phyloP scores from a whole-genome alignment of 2,329 filamentous ascomycete species.

The Mollisia scopiformis region DNA sequence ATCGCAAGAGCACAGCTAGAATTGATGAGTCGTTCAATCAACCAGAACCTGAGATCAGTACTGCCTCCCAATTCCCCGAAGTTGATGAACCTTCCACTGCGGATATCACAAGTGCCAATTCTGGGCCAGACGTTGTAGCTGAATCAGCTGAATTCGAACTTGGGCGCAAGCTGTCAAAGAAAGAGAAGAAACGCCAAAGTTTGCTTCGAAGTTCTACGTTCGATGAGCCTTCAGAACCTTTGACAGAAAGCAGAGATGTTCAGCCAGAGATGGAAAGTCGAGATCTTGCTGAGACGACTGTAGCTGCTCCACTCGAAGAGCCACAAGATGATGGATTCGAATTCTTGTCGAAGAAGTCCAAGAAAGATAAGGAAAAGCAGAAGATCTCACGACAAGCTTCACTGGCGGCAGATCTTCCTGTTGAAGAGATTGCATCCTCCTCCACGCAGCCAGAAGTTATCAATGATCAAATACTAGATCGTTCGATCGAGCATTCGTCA shows the following conservation, averaged over 20 bases:
- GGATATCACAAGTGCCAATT: slow-evolving; percentile 2
- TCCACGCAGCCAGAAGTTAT: not conserved
- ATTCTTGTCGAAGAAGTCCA: slow-evolving; percentile 29
- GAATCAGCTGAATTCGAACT: slow-evolving; percentile 4
- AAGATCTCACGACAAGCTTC: slow-evolving; percentile 10
- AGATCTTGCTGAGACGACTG: not conserved
- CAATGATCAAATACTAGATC: not conserved
- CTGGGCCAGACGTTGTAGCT: not conserved
- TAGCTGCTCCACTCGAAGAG: not conserved
- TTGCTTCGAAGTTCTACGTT: slow-evolving; percentile 12
- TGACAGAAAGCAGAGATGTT: not conserved
- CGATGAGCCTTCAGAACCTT: slow-evolving; percentile 12
- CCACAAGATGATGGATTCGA: slow-evolving; percentile 21
- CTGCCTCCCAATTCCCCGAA: not conserved
- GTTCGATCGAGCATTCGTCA: not conserved
- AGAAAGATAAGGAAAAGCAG: slow-evolving; percentile 46
- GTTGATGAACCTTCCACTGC: not conserved
- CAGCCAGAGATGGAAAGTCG: not conserved
- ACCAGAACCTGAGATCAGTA: not conserved
- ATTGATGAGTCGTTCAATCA: not conserved
- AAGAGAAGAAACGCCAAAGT: slow-evolving; percentile 24
- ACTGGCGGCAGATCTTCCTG: not conserved
- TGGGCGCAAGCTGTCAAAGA: slow-evolving; percentile 17
- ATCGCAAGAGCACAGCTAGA: not conserved
- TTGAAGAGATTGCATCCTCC: not conserved